These are phyloP conservation scores for Pythium insidiosum DNA, from an alignment of 352 stramenopile genomes.

Conservation along the genomic window DNA sequence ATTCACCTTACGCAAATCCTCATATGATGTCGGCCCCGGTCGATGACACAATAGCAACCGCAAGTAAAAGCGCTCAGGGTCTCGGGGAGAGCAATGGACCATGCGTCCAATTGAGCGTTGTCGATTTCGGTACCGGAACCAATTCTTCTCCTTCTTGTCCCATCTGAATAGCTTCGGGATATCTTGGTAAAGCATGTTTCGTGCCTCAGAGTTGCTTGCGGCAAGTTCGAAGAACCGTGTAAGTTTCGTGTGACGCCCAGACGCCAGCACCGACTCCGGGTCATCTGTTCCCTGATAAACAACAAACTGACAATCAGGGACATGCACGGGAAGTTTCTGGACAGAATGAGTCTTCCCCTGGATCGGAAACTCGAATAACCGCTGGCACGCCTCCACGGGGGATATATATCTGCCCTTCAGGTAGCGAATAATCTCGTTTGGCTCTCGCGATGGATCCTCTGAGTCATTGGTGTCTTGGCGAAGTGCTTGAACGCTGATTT, in stretches of 20 bases:
- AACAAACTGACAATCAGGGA: constrained; percentile 1
- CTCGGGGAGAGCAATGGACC: constrained; percentile 9
- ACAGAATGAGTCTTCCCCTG: constrained; percentile 15
- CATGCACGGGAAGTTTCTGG: not conserved
- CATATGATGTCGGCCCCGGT: constrained; percentile 12
- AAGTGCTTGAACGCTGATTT: constrained; percentile 10
- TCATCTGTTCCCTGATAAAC: not conserved
- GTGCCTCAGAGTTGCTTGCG: not conserved
- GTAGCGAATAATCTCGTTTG: constrained; percentile 20
- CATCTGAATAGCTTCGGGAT: not conserved
- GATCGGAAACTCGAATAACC: constrained; percentile 15
- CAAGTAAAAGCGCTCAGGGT: constrained; percentile 19
- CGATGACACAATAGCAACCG: constrained; percentile 14
- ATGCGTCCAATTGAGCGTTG: constrained; percentile 11
- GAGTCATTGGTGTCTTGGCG: not conserved
- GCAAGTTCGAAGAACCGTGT: constrained; percentile 2
- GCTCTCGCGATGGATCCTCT: not conserved
- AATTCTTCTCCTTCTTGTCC: constrained; percentile 7
- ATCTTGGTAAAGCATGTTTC: constrained; percentile 3
- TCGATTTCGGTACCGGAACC: constrained; percentile 9
- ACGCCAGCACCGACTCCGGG: not conserved
- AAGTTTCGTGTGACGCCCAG: not conserved
- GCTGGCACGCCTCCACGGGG: constrained; percentile 17
- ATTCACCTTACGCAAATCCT: constrained; percentile 15
- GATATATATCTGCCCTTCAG: constrained; percentile 23